Evolutionary conservation across 495 filamentous ascomycete genomes (phyloP).

Genomic region (Aspergillus bertholletiae): DNA sequence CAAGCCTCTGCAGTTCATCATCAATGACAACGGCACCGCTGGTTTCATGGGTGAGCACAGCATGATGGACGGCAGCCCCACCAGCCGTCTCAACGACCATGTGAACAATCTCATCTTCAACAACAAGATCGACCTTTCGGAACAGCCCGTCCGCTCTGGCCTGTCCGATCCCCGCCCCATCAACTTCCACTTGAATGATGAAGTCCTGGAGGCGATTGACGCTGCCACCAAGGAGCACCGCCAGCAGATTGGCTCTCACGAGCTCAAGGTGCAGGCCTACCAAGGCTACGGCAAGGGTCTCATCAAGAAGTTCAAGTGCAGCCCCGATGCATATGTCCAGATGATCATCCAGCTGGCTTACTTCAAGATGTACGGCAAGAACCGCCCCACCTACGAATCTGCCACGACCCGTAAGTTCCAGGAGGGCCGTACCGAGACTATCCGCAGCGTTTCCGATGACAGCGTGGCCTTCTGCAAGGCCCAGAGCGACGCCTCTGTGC

Average conservation of each 20-base stretch:
- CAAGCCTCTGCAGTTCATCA: slow-evolving; percentile 95
- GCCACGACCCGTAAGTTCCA: slow-evolving; percentile 93
- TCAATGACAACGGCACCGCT: slow-evolving; percentile 97
- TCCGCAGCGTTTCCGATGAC: slow-evolving; percentile 87
- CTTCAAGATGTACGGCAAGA: slow-evolving; percentile 98
- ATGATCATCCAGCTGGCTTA: slow-evolving; percentile 99
- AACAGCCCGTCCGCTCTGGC: slow-evolving; percentile 70
- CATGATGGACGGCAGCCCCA: slow-evolving; percentile 99
- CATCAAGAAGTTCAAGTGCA: slow-evolving; percentile 99
- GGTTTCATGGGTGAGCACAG: slow-evolving; percentile 99
- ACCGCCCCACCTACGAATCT: slow-evolving; percentile 96
- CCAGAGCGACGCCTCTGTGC: slow-evolving; percentile 63
- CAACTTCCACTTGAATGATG: slow-evolving; percentile 71
- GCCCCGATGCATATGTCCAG: slow-evolving; percentile 95
- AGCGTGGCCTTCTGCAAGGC: slow-evolving; percentile 87
- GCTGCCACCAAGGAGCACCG: slow-evolving; percentile 72
- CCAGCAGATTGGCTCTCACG: slow-evolving; percentile 77
- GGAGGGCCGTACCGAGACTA: slow-evolving; percentile 94
- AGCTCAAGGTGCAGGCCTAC: slow-evolving; percentile 90
- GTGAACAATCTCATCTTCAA: slow-evolving; percentile 84
- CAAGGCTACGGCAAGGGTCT: slow-evolving; percentile 97
- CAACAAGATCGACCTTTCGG: slow-evolving; percentile 84
- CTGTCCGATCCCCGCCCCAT: slow-evolving; percentile 77
- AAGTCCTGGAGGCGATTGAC: slow-evolving; percentile 70
- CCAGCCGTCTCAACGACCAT: slow-evolving; percentile 93